phyloP scores from a whole-genome alignment of 2,329 filamentous ascomycete species.

The Botrytis medusae region DNA sequence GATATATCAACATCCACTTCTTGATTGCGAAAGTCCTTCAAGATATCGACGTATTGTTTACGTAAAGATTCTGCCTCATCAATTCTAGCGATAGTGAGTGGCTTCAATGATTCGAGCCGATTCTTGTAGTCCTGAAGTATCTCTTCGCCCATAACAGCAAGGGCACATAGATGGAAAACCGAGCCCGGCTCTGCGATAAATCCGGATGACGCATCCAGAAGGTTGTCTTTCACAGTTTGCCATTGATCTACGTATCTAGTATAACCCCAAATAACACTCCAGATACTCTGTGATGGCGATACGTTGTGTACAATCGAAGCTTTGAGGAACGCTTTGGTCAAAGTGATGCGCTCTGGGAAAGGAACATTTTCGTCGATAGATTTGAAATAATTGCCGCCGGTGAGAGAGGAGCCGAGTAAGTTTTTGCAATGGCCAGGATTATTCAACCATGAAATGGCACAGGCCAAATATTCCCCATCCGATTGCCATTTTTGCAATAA shows the following conservation, averaged over 20 bases:
- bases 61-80: slow-evolving; percentile 14
- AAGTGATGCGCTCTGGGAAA: slow-evolving; percentile 25
- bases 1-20: slow-evolving; percentile 24
- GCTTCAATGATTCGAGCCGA: slow-evolving; percentile 3
- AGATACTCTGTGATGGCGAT: slow-evolving; percentile 8
- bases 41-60: slow-evolving; percentile 26
- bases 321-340: slow-evolving; percentile 29
- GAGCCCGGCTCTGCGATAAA: slow-evolving; percentile 24
- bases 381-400: slow-evolving; percentile 27
- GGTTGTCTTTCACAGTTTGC: slow-evolving; percentile 26
- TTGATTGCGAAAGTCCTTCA: slow-evolving; percentile 27
- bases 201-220: slow-evolving; percentile 21
- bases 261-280: slow-evolving; percentile 17
- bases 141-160: slow-evolving; percentile 28
- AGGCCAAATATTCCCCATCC: slow-evolving; percentile 24
- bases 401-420: slow-evolving; percentile 17
- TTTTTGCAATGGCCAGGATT: slow-evolving; percentile 21
- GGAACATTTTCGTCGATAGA: slow-evolving; percentile 30
- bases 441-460: slow-evolving; percentile 24
- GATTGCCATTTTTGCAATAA: slow-evolving; percentile 29
- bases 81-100: not conserved
- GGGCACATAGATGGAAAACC: slow-evolving; percentile 28
- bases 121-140: slow-evolving; percentile 23
- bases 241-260: slow-evolving; percentile 25
- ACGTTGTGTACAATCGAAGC: slow-evolving; percentile 17